These are phyloP conservation scores for Phytophthora megakarya DNA, from an alignment of 352 stramenopile genomes.

Conservation along the genomic window DNA sequence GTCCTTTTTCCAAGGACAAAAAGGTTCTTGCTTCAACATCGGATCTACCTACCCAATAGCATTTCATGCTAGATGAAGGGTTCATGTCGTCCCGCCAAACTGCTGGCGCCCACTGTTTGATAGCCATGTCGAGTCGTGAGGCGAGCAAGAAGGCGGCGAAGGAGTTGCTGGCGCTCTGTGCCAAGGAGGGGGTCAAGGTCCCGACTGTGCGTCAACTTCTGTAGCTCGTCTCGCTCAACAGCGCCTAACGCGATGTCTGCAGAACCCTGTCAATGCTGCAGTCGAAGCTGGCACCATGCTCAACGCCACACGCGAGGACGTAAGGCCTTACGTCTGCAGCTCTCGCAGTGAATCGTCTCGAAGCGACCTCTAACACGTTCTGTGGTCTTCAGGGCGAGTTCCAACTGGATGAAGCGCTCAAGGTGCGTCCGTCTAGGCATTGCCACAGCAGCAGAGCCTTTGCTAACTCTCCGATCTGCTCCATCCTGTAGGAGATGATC, in stretches of 20 bases:
- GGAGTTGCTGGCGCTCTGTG: slow-evolving; percentile 81
- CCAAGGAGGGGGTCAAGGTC: slow-evolving; percentile 76
- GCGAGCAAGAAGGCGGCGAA: slow-evolving; percentile 62
- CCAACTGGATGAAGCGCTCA: slow-evolving; percentile 68
- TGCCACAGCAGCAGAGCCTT: not conserved
- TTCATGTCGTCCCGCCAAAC: not conserved
- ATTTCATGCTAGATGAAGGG: not conserved
- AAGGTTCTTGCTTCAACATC: too few species aligned
- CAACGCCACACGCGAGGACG: slow-evolving; percentile 80
- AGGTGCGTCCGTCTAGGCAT: slow-evolving; percentile 36
- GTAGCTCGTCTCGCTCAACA: not conserved
- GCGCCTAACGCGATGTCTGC: not conserved
- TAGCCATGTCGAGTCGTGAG: slow-evolving; percentile 37
- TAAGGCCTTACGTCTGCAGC: slow-evolving; percentile 37
- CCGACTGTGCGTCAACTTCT: slow-evolving; percentile 55
- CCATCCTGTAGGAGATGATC: slow-evolving; percentile 64
- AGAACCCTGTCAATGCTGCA: slow-evolving; percentile 81
- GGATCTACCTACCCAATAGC: not conserved
- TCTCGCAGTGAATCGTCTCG: not conserved
- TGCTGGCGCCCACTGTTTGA: not conserved
- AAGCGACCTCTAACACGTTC: not conserved
- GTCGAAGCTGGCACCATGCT: slow-evolving; percentile 86
- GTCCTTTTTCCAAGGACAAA: too few species aligned
- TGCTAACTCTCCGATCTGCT: not conserved
- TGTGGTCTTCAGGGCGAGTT: slow-evolving; percentile 60